Evolutionary conservation across 306 rosid genomes (phyloP).

Genomic region (Senna siamea): DNA sequence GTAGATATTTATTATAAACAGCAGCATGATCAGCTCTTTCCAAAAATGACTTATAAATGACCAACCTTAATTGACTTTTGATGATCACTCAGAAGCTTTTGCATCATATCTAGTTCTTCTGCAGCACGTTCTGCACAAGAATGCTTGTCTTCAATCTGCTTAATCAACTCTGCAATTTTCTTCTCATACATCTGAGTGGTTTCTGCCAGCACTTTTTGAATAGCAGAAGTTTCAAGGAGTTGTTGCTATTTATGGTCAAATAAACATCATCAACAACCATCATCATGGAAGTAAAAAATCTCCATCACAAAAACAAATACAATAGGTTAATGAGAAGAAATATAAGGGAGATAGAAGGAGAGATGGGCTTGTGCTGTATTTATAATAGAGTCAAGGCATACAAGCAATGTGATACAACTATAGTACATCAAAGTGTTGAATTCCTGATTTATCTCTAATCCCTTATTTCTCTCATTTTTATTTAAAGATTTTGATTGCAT

Average conservation of each 20-base stretch:
- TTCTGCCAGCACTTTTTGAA: slow-evolving; percentile 66
- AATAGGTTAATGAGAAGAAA: too few relatives aligned
- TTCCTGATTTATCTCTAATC: too few relatives aligned
- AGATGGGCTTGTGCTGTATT: too few relatives aligned
- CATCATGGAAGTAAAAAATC: neutral
- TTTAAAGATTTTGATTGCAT: too few relatives aligned
- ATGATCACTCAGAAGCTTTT: slow-evolving; percentile 48
- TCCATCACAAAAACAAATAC: neutral
- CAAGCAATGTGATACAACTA: too few relatives aligned
- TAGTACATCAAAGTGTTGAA: too few relatives aligned
- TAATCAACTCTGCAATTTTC: slow-evolving; percentile 56
- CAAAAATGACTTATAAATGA: neutral
- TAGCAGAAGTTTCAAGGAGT: slow-evolving; percentile 58
- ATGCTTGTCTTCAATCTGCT: slow-evolving; percentile 53
- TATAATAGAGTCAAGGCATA: too few relatives aligned
- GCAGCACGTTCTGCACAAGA: slow-evolving; percentile 36
- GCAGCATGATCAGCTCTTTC: neutral
- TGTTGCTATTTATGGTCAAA: slow-evolving; percentile 62
- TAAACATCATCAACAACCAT: slow-evolving; percentile 32
- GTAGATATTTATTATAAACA: neutral
- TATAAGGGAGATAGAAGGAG: too few relatives aligned
- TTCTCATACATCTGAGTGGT: slow-evolving; percentile 73
- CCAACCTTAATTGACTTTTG: slow-evolving; percentile 55
- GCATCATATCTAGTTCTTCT: slow-evolving; percentile 44
- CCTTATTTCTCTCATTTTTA: too few relatives aligned